phyloP scores from a whole-genome alignment of 1,139 yeast species.

The Geotrichum histeridarum region DNA sequence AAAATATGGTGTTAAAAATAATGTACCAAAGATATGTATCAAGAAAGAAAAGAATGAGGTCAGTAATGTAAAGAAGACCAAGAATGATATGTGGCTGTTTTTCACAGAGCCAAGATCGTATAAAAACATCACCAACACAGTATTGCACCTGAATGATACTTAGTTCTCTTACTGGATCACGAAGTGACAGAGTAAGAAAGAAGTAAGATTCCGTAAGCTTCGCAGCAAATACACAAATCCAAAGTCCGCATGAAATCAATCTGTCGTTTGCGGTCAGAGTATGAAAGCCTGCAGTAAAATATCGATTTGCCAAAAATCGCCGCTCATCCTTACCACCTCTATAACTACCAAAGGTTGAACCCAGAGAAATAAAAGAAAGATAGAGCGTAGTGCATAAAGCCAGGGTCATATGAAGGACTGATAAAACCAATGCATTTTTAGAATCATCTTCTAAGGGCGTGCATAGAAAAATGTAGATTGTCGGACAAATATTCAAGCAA shows the following conservation, averaged over 20 bases:
- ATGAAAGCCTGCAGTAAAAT: conserved; percentile 54
- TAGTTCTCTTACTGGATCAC: conserved; percentile 72
- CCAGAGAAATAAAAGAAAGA: conserved; percentile 58
- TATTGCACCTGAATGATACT: conserved; percentile 54
- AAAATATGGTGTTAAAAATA: conserved; percentile 69
- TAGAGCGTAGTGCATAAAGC: conserved; percentile 59
- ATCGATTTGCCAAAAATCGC: conserved; percentile 30
- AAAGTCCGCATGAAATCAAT: conserved; percentile 55
- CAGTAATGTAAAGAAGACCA: conserved; percentile 54
- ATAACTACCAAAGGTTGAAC: conserved; percentile 46
- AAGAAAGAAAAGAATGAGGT: conserved; percentile 67
- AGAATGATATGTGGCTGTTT: conserved; percentile 58
- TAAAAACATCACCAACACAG: conserved; percentile 54
- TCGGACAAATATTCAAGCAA: conserved; percentile 53
- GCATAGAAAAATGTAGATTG: conserved; percentile 51
- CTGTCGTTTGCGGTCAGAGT: conserved; percentile 47
- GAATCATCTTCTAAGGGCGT: conserved; percentile 51
- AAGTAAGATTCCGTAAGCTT: conserved; percentile 78
- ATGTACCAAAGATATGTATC: conserved; percentile 90
- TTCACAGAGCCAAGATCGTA: conserved; percentile 52
- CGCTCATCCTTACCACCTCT: conserved; percentile 30
- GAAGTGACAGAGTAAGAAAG: conserved; percentile 67
- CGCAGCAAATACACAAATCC: conserved; percentile 65
- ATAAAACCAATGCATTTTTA: conserved; percentile 46
- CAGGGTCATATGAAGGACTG: conserved; percentile 55